Conservation (phyloP, 352 stramenopile species). For the Globisporangium megalacanthum region DNA sequence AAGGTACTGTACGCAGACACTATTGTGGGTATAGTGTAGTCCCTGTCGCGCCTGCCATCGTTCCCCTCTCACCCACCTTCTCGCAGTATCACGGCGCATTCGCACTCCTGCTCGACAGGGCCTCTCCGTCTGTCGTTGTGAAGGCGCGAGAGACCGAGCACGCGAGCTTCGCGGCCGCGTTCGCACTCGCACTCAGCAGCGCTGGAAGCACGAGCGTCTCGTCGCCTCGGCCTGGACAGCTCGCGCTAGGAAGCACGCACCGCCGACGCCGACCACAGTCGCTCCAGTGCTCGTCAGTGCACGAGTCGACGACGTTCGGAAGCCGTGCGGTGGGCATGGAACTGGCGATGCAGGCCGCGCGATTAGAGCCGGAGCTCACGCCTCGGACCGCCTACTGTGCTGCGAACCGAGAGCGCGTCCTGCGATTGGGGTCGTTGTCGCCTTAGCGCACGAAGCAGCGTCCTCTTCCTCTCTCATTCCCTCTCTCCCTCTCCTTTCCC, state of each 20-base stretch:
- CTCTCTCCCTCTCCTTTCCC: background rate
- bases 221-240: background rate
- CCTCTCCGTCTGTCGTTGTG: slow-evolving; percentile 18
- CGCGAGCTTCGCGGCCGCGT: slow-evolving; percentile 16
- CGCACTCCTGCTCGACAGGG: slow-evolving; percentile 31
- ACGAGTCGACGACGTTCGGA: too few species aligned
- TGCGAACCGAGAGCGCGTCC: slow-evolving; percentile 21
- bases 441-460: background rate
- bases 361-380: slow-evolving; percentile 32
- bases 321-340: too few species aligned
- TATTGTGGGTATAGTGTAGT: background rate
- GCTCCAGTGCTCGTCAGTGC: too few species aligned
- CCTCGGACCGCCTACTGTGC: slow-evolving; percentile 46
- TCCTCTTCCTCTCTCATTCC: background rate
- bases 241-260: background rate
- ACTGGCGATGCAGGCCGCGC: slow-evolving; percentile 15
- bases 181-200: slow-evolving; percentile 19
- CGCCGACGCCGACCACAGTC: too few species aligned
- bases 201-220: background rate
- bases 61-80: background rate
- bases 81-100: slow-evolving; percentile 45
- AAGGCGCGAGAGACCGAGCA: slow-evolving; percentile 24
- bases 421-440: too few species aligned
- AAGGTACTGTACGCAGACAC: slow-evolving; percentile 16
- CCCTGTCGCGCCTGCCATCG: background rate